These are phyloP conservation scores for Jaapia argillacea DNA, from an alignment of 768 basidiomycete species.

Conservation along the genomic window DNA sequence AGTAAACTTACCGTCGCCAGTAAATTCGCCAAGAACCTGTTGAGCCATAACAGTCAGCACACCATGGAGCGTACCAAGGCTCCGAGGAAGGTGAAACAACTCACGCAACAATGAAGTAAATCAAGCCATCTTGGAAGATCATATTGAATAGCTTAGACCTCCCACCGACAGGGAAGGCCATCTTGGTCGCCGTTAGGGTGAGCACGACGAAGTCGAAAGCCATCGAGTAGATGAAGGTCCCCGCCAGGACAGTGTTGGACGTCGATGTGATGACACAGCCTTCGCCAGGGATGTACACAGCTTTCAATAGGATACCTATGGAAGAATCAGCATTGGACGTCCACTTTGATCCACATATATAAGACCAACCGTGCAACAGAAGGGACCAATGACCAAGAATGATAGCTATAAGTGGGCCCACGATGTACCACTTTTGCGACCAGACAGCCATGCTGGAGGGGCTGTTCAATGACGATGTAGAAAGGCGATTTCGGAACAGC, in stretches of 20 bases:
- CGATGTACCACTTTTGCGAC: slow-evolving; percentile 46
- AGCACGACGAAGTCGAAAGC: slow-evolving; percentile 58
- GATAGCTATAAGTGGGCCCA: slow-evolving; percentile 38
- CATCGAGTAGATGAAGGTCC: slow-evolving; percentile 69
- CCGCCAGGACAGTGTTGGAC: slow-evolving; percentile 47
- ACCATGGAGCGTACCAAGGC: neutral
- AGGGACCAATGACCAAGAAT: slow-evolving; percentile 69
- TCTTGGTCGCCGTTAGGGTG: slow-evolving; percentile 50
- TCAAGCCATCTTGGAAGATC: slow-evolving; percentile 63
- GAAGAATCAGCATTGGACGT: neutral
- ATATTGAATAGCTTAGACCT: slow-evolving; percentile 50
- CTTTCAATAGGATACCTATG: slow-evolving; percentile 49
- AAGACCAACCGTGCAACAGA: slow-evolving; percentile 45
- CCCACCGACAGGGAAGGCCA: slow-evolving; percentile 34
- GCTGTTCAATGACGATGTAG: neutral
- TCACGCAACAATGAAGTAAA: slow-evolving; percentile 65
- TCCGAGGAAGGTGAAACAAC: slow-evolving; percentile 14
- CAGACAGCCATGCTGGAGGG: slow-evolving; percentile 55
- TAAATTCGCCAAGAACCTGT: slow-evolving; percentile 57
- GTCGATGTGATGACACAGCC: slow-evolving; percentile 54
- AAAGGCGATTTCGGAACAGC: slow-evolving; percentile 11
- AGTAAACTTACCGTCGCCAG: slow-evolving; percentile 33
- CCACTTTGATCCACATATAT: slow-evolving; percentile 2
- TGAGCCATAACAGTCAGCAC: slow-evolving; percentile 3
- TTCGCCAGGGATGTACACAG: slow-evolving; percentile 34